These are phyloP conservation scores for Magnaporthiopsis poae DNA, from an alignment of 2,329 filamentous ascomycete genomes.

Conservation along the genomic window DNA sequence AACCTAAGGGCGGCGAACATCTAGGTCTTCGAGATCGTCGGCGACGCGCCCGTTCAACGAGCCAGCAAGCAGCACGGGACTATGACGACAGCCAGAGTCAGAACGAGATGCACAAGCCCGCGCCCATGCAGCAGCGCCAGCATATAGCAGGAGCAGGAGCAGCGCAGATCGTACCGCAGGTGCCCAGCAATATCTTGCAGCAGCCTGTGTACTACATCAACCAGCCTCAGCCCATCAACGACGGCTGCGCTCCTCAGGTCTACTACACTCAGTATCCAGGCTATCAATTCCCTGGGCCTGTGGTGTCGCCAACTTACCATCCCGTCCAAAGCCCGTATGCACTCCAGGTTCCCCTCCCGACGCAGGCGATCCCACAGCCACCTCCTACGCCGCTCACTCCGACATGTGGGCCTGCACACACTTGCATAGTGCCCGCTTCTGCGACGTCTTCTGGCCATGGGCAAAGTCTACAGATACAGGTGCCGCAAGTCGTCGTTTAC, in stretches of 20 bases:
- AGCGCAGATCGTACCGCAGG: not conserved
- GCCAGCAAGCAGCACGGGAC: no score
- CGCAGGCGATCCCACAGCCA: not conserved
- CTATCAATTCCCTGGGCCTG: not conserved
- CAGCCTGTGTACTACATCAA: not conserved
- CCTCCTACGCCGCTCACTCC: not conserved
- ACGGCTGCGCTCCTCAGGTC: not conserved
- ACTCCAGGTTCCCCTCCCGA: not conserved
- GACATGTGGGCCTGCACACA: not conserved
- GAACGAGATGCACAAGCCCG: not conserved
- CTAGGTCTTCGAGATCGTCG: no score
- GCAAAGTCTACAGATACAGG: not conserved
- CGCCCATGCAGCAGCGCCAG: not conserved
- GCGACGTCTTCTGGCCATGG: not conserved
- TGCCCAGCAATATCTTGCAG: not conserved
- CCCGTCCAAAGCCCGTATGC: not conserved
- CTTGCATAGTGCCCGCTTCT: not conserved
- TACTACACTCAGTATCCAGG: not conserved
- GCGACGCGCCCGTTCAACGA: no score
- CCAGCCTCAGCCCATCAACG: not conserved
- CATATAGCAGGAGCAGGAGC: not conserved
- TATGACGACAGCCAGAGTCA: no score
- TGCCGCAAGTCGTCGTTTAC: slow-evolving; percentile 6
- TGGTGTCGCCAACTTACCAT: not conserved
- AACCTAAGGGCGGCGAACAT: no score